A percentile compares a stretch with the other conserved stretches of the same genome.
Conservation (phyloP, 306 rosid species). For the Cicer arietinum region DNA sequence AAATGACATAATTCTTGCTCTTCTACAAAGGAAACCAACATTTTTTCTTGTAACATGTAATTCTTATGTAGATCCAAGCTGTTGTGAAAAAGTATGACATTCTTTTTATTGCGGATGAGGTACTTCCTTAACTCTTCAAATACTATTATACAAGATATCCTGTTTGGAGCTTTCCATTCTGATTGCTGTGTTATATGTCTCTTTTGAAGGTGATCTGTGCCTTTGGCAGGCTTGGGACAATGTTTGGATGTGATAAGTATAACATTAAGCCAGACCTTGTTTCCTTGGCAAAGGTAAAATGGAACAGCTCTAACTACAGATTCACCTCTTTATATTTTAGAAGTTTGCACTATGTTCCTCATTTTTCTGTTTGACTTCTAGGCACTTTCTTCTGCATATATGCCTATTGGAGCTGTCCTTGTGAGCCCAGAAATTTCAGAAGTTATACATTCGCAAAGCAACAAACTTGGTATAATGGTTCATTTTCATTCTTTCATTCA, state of each 20-base stretch:
- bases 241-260: conserved; percentile 92
- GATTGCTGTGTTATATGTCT: conserved; percentile 38
- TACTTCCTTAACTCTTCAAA: conserved; percentile 40
- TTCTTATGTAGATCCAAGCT: conserved; percentile 78
- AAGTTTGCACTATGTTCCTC: conserved; percentile 17
- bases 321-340: conserved; percentile 23
- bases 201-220: conserved; percentile 84
- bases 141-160: conserved; percentile 1
- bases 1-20: conserved; percentile 1
- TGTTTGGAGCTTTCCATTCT: conserved; percentile 32
- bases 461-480: conserved; percentile 70
- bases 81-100: conserved; percentile 92
- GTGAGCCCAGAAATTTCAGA: conserved; percentile 88
- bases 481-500: conserved; percentile 21
- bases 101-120: conserved; percentile 97
- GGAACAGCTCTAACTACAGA: conserved; percentile 14
- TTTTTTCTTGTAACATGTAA: conserved; percentile 30
- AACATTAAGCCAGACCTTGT: conserved; percentile 94
- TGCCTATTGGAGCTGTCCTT: conserved; percentile 93
- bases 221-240: conserved; percentile 91
- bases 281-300: conserved; percentile 83
- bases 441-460: conserved; percentile 86
- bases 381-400: conserved; percentile 94
- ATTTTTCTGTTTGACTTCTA: conserved; percentile 44
- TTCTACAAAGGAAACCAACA: neutral